Conservation (phyloP, 495 filamentous ascomycete genomes). For the Hyphodiscus hymeniophilus region DNA sequence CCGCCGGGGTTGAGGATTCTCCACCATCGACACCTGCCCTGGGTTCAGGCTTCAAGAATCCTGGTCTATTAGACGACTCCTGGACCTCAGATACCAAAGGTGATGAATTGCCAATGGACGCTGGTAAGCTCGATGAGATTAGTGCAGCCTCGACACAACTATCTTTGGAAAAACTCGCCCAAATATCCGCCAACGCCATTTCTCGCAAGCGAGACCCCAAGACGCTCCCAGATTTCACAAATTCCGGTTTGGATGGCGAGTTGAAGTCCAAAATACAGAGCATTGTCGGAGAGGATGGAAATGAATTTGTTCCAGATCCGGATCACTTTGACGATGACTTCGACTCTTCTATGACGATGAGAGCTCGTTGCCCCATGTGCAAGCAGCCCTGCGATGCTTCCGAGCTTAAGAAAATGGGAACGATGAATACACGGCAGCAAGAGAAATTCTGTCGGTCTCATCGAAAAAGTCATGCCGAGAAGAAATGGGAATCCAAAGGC, state of each 20-base stretch:
- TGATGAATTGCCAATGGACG: no score
- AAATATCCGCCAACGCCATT: background rate
- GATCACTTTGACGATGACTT: slow-evolving; percentile 4
- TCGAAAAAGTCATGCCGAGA: slow-evolving; percentile 45
- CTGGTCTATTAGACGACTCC: no score
- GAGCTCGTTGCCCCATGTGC: slow-evolving; percentile 57
- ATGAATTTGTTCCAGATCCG: background rate
- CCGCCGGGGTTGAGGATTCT: no score
- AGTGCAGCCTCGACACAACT: no score
- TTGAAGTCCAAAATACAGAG: background rate
- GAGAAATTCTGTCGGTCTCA: slow-evolving; percentile 66
- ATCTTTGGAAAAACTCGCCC: background rate
- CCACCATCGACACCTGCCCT: no score
- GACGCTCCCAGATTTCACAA: slow-evolving; percentile 2
- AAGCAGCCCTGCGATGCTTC: slow-evolving; percentile 46
- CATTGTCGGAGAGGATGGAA: background rate
- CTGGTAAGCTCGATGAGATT: no score
- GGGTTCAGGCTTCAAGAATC: no score
- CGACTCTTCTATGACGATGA: slow-evolving; percentile 15
- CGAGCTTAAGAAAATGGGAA: slow-evolving; percentile 32
- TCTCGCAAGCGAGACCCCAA: background rate
- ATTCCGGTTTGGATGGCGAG: background rate
- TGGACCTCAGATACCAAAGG: no score
- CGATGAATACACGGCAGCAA: slow-evolving; percentile 54
- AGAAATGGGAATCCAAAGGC: slow-evolving; percentile 51